Evolutionary conservation across 163 green algal genomes (phyloP), one percentile per base, ranked within the genome.

Genomic region (Scenedesmus sp.): DNA sequence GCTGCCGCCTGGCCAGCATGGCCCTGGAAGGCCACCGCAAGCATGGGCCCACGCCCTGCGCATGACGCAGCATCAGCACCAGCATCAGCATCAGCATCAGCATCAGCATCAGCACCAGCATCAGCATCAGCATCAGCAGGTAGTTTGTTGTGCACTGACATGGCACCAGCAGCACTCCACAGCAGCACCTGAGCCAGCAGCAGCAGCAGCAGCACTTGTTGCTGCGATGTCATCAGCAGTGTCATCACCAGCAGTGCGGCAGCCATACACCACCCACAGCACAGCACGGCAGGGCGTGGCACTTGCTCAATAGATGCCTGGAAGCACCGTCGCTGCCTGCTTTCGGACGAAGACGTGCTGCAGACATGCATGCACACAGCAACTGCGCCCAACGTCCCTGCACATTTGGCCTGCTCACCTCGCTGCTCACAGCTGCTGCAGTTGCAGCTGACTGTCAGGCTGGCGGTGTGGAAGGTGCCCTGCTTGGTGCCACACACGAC

Each of bases 401-500:
- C n/a, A 3, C 61, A 35, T 18, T 9, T 24, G 35, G 61, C 65
- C 65, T n/a, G 3, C 73, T 46, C 73, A 83, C 73, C 73, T 53
- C 20, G 40, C 37, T 83, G 73, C 15, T 18, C 30, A 37, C 73
- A 83, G 73, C 37, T 49, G 73, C 73, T 83, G 73, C 73, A 83
- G 73, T 22, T 49, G 73, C 73, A 83, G 37, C 37, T 83, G 7
- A 83, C 73, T n/a, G 73, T 83, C 73, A 83, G 73, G 73, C 73
- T 83, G 18, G 73, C 73, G 30, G 40, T 49, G 73, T 83, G 73
- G 37, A 83, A 49, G 37, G 73, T 83, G 12, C 73, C 73, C 13
- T 15, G 20, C 73, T 83, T 83, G 18, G 3, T n/a, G 37, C 37
- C 73, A n/a, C 37, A 46, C 73, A 83, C 37, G 35, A 53, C 73